Percentiles rank a stretch among this genome's conserved stretches.
These are phyloP conservation scores for Actinomucor elegans DNA, from an alignment of 371 early-diverging fungal species.

Conservation along the genomic window DNA sequence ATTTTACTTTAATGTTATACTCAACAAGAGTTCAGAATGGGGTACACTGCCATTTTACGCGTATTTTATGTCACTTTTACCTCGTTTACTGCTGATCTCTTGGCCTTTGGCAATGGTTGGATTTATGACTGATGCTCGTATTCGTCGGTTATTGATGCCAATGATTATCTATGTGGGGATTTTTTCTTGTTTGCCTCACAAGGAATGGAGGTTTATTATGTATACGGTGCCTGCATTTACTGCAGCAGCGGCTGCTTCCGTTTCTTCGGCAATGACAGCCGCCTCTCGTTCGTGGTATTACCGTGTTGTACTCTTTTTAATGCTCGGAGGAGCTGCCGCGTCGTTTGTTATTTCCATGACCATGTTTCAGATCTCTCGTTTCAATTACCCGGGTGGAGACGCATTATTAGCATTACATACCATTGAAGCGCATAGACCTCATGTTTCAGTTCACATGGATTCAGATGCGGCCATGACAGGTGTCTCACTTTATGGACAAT, in stretches of 20 bases:
- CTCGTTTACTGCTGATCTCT: conserved; percentile 72
- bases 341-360: conserved; percentile 41
- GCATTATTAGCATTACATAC: conserved; percentile 70
- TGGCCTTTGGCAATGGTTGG: conserved; percentile 64
- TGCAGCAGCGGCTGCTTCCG: conserved; percentile 60
- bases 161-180: conserved; percentile 55
- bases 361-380: conserved; percentile 64
- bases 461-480: conserved; percentile 86
- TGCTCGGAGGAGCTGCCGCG: conserved; percentile 23
- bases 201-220: conserved; percentile 96
- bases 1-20: conserved; percentile 85
- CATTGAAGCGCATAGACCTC: conserved; percentile 28
- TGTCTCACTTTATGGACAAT: conserved; percentile 74
- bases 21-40: conserved; percentile 80
- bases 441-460: conserved; percentile 77
- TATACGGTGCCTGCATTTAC: conserved; percentile 88
- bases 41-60: conserved; percentile 78
- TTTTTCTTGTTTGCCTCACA: conserved; percentile 86
- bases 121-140: conserved; percentile 33
- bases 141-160: conserved; percentile 60
- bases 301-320: conserved; percentile 7
- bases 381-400: conserved; percentile 91
- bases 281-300: conserved; percentile 10
- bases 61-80: conserved; percentile 74
- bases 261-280: conserved; percentile 31